These are phyloP conservation scores for Lasiodiplodia citricola DNA, from an alignment of 2,329 filamentous ascomycete genomes.

Conservation along the genomic window DNA sequence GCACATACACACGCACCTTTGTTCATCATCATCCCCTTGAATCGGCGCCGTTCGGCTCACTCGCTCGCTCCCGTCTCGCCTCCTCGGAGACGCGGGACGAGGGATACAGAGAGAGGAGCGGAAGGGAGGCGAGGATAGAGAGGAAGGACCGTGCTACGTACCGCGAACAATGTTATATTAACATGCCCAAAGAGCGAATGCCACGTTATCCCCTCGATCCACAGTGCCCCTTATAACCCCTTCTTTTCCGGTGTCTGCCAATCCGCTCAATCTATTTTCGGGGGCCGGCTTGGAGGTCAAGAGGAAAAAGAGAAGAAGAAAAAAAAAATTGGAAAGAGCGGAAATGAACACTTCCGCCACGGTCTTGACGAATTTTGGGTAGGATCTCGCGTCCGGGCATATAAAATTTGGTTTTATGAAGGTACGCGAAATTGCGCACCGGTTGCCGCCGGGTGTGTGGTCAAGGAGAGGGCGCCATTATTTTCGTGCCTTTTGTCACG, in stretches of 20 bases:
- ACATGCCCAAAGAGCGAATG: background rate
- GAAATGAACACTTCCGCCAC: background rate
- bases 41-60: background rate
- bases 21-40: background rate
- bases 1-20: background rate
- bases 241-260: background rate
- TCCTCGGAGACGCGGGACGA: background rate
- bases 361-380: background rate
- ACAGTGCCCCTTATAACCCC: background rate
- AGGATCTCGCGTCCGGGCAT: background rate
- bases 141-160: background rate
- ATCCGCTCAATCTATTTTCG: conserved; percentile 11
- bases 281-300: background rate
- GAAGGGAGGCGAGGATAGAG: no score
- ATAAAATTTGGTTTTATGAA: background rate
- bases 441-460: background rate
- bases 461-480: background rate
- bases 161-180: background rate
- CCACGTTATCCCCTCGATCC: background rate
- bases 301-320: background rate
- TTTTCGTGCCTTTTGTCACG: background rate
- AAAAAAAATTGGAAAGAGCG: background rate
- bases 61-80: background rate
- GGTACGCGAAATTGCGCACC: background rate
- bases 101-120: background rate